A percentile compares a stretch with the other conserved stretches of the same genome.
These are phyloP conservation scores for Apiotrichum sp. DNA, from an alignment of 1,284 basidiomycete species.

Conservation along the genomic window DNA sequence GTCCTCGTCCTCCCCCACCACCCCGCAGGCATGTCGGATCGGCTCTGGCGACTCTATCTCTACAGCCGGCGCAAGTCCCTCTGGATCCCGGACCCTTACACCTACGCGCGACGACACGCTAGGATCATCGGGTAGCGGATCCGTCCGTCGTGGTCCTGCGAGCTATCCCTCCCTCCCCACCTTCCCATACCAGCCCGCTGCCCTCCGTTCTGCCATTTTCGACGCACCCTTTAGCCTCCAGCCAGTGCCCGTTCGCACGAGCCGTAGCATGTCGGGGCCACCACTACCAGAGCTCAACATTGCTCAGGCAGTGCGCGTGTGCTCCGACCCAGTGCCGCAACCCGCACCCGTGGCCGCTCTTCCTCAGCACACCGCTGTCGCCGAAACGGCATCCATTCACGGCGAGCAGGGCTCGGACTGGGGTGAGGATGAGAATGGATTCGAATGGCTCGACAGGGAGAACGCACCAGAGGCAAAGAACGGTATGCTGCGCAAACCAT, in stretches of 20 bases:
- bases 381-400: slow-evolving; percentile 32
- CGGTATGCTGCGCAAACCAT: slow-evolving; percentile 9
- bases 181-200: not conserved
- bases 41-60: not conserved
- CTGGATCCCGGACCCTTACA: slow-evolving; percentile 3
- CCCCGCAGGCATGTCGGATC: slow-evolving; percentile 7
- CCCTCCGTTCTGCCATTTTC: slow-evolving; percentile 9
- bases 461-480: slow-evolving; percentile 27
- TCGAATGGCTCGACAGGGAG: slow-evolving; percentile 41
- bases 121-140: not conserved
- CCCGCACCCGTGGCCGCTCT: slow-evolving; percentile 1
- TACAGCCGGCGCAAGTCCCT: not conserved
- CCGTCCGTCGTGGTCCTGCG: not conserved
- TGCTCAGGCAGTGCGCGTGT: not conserved
- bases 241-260: slow-evolving; percentile 12
- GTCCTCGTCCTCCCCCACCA: slow-evolving; percentile 5
- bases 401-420: slow-evolving; percentile 45
- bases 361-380: slow-evolving; percentile 16
- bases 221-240: slow-evolving; percentile 14
- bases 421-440: slow-evolving; percentile 42
- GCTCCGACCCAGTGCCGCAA: not conserved
- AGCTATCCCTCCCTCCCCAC: not conserved
- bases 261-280: slow-evolving; percentile 1
- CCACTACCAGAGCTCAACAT: not conserved
- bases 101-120: not conserved